Evolutionary conservation across 192 early-diverging fungal genomes (phyloP), one percentile per base, ranked within the genome.

Genomic region (Geranomyces variabilis): DNA sequence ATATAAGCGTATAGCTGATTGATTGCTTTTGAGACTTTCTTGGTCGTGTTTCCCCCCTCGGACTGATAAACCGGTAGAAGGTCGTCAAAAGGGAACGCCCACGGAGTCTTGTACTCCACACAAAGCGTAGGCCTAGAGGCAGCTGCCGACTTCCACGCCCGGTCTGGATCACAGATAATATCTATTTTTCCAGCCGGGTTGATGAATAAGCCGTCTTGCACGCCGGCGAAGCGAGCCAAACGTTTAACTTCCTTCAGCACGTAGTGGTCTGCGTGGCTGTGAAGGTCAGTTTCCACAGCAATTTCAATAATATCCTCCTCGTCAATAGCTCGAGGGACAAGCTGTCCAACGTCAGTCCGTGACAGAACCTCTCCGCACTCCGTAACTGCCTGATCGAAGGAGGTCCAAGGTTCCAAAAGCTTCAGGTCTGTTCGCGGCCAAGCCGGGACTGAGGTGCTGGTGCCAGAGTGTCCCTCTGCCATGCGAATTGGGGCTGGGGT

Each of bases 151-250:
- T n/a, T n/a, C n/a, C n/a, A n/a, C n/a, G n/a, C n/a, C n/a, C n/a
- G n/a, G n/a, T n/a, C n/a, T n/a, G n/a, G n/a, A n/a, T n/a, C n/a
- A n/a, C n/a, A n/a, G n/a, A n/a, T n/a, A n/a, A n/a, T n/a, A n/a
- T n/a, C n/a, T n/a, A n/a, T n/a, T n/a, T n/a, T n/a, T n/a, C 46
- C 46, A 47, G 46, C 46, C 46, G 46, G 46, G 46, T 47, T 47
- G 46, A 47, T 47, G 46, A 47, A 47, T 47, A 47, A 47, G 46
- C 46, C 46, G 46, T 47, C 46, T 47, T 47, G 46, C 46, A 47
- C 46, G 46, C 46, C 46, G 46, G 46, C 46, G 46, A 47, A 47
- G 46, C 46, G 46, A 47, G 46, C 46, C 46, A 47, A 47, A 47
- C 46, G 46, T 47, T 47, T 47, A 47, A 47, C 46, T 47, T 47